Evolutionary conservation across 106 monocot genomes (phyloP).

Genomic region (Dactylorhiza incarnata): DNA sequence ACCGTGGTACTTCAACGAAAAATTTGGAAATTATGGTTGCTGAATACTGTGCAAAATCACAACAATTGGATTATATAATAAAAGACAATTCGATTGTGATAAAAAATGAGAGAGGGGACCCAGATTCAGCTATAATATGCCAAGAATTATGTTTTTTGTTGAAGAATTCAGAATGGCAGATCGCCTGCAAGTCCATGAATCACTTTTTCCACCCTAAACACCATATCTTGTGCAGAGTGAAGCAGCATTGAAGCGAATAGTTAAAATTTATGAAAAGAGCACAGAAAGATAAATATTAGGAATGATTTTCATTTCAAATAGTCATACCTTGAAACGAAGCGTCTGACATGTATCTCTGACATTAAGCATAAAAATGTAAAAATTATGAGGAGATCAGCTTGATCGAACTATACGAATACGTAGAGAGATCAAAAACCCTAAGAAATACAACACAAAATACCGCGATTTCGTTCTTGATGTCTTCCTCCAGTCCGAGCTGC

Average conservation of each 20-base stretch:
- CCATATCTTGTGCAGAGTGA: slow-evolving; percentile 36
- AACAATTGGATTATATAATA: too few species aligned
- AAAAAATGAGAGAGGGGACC: too few species aligned
- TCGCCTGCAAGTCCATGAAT: slow-evolving; percentile 55
- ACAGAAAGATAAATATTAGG: not conserved
- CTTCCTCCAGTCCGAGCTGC: slow-evolving; percentile 13
- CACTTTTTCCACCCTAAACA: slow-evolving; percentile 54
- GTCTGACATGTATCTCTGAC: slow-evolving; percentile 69
- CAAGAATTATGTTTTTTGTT: not conserved
- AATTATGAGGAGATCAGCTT: not conserved
- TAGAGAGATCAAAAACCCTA: not conserved
- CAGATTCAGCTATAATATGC: not conserved
- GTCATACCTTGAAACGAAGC: slow-evolving; percentile 64
- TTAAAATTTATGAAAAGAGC: not conserved
- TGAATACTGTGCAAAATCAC: too few species aligned
- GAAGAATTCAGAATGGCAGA: slow-evolving; percentile 18
- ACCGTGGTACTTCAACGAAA: too few species aligned
- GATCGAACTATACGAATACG: too few species aligned
- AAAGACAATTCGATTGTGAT: too few species aligned
- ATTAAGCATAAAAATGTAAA: not conserved
- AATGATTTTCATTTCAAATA: not conserved
- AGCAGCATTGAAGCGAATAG: not conserved
- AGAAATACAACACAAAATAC: slow-evolving; percentile 19
- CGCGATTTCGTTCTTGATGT: slow-evolving; percentile 44
- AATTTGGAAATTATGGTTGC: too few species aligned